Evolutionary conservation across 2,329 filamentous ascomycete species (phyloP).

Genomic region (Colletotrichum higginsianum): DNA sequence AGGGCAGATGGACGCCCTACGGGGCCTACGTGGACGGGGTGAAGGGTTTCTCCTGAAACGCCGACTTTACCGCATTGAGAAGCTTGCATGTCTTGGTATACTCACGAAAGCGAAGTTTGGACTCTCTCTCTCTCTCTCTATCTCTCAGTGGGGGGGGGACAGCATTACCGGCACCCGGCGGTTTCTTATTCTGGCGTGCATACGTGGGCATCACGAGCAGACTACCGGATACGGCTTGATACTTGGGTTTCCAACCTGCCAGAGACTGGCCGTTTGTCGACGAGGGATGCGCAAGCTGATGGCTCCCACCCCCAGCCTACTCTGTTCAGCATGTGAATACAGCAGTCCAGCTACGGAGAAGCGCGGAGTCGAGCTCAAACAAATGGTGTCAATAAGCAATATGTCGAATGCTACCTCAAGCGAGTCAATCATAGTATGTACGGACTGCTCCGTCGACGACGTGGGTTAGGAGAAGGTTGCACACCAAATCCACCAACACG

Average conservation of each 20-base stretch:
- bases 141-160: background rate
- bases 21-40: background rate
- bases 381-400: conserved; percentile 13
- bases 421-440: conserved; percentile 6
- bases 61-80: background rate
- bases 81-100: conserved; percentile 1
- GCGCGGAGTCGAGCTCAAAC: background rate
- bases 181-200: background rate
- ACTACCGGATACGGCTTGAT: background rate
- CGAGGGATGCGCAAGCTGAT: background rate
- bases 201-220: background rate
- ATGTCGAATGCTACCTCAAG: conserved; percentile 22
- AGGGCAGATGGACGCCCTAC: background rate
- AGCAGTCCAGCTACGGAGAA: conserved; percentile 5
- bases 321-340: conserved; percentile 14
- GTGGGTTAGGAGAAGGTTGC: background rate
- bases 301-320: conserved; percentile 7
- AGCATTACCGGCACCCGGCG: background rate
- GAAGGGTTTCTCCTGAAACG: conserved; percentile 5
- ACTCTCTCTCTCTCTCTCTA: background rate
- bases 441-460: background rate
- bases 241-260: background rate
- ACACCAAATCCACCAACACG: conserved; percentile 21
- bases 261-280: conserved; percentile 8
- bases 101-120: background rate